Evolutionary conservation across 371 early-diverging fungal genomes (phyloP).

Genomic region (Conidiobolus incongruus): DNA sequence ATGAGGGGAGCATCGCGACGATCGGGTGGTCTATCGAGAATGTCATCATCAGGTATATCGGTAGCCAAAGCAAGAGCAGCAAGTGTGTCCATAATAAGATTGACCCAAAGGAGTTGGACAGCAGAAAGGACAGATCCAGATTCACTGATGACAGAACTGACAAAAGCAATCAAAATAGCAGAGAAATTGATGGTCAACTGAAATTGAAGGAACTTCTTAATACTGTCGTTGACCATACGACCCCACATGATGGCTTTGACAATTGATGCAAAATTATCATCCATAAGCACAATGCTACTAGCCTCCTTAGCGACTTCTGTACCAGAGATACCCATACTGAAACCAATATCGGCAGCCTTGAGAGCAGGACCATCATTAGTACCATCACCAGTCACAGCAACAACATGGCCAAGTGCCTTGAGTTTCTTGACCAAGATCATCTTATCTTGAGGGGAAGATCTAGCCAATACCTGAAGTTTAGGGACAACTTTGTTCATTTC

Average conservation of each 20-base stretch:
- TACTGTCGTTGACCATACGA: constrained; percentile 51
- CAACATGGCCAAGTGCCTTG: constrained; percentile 33
- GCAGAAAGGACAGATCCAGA: constrained; percentile 26
- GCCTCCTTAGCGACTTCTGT: too few relatives aligned
- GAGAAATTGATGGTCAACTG: constrained; percentile 58
- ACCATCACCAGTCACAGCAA: constrained; percentile 71
- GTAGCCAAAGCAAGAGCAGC: constrained; percentile 56
- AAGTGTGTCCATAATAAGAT: constrained; percentile 61
- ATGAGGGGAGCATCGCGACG: constrained; percentile 32
- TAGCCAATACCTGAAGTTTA: constrained; percentile 57
- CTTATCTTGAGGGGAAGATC: constrained; percentile 61
- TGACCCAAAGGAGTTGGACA: constrained; percentile 67
- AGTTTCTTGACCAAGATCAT: constrained; percentile 36
- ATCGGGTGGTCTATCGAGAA: constrained; percentile 35
- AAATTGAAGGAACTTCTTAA: constrained; percentile 60
- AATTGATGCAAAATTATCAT: constrained; percentile 59
- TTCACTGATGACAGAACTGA: constrained; percentile 22
- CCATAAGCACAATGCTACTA: constrained; percentile 49
- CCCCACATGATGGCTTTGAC: constrained; percentile 61
- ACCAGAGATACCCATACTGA: too few relatives aligned
- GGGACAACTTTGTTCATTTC: constrained; percentile 33
- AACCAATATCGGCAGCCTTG: too few relatives aligned
- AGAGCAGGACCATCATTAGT: constrained; percentile 52
- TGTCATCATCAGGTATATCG: constrained; percentile 39
- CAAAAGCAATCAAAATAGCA: constrained; percentile 35